Evolutionary conservation across 306 rosid species (phyloP).

Genomic region (Comarum palustre): DNA sequence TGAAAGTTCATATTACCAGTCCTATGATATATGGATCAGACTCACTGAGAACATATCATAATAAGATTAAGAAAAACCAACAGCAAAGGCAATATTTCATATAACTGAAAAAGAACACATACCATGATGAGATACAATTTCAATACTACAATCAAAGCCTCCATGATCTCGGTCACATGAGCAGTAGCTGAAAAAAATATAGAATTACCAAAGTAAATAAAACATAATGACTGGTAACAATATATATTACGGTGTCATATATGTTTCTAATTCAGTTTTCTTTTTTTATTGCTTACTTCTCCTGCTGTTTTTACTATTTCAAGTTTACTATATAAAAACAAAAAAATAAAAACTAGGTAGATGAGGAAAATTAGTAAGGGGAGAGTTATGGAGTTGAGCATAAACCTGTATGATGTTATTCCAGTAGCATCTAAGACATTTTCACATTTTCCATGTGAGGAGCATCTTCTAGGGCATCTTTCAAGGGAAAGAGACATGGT

Average conservation of each 20-base stretch:
- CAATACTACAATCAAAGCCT: constrained; percentile 92
- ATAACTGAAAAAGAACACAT: constrained; percentile 21
- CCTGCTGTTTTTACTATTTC: neutral
- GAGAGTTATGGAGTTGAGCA: constrained; percentile 32
- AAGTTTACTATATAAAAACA: neutral
- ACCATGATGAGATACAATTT: constrained; percentile 80
- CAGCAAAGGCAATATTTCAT: constrained; percentile 9
- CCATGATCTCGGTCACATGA: constrained; percentile 89
- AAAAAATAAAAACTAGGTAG: constrained; percentile 20
- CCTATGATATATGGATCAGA: neutral
- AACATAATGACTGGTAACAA: neutral
- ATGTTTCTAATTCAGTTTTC: neutral
- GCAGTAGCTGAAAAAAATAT: constrained; percentile 64
- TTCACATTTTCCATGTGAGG: constrained; percentile 70
- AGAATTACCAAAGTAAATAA: constrained; percentile 17
- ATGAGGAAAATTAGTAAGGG: constrained; percentile 9
- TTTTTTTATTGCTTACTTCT: neutral
- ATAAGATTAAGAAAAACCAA: neutral
- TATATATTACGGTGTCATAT: neutral
- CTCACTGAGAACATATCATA: neutral
- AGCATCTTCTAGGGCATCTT: constrained; percentile 88
- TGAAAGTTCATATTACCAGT: neutral
- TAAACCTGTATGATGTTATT: constrained; percentile 76
- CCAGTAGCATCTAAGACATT: constrained; percentile 75
- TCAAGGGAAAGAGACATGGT: constrained; percentile 79